Evolutionary conservation across 495 filamentous ascomycete species (phyloP), one percentile per base, ranked within the genome.

Genomic region (Sporormia fimetaria): DNA sequence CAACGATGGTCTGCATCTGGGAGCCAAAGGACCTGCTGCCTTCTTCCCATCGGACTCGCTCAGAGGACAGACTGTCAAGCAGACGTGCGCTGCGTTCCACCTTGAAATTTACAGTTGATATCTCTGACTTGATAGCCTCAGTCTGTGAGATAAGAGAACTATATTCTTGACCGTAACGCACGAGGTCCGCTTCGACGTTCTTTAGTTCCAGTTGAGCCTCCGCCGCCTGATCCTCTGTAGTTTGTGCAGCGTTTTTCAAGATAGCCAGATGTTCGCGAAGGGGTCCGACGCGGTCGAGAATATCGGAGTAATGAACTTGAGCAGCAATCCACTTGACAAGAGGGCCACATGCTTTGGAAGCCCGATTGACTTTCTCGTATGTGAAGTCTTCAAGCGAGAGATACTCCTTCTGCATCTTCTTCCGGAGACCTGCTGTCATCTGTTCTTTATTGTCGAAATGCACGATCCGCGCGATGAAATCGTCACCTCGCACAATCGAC

Each of bases 401-500:
- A 63, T 80, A 99, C 33, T 94, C 84, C 36, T 78, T 85, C 47
- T 86, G 77, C 90, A 99, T 96, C 65, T 83, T 87, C 47, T 75
- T 56, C 18, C 90, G 72, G 56, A 86, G 72, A 33, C 62, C 67
- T 50, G 74, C 78, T 2, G 87, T 96, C 90, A 99, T 95, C 61
- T 93, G 81, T 52, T 64, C 77, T 66, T 94, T 85, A 54, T 94
- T 99, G 66, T 96, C 82, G 58, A 94, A 99, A 57, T 83, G 86
- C 59, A 96, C 81, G 55, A 99, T 96, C 63, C 83, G 94, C 18
- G 86, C 83, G 65, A 99, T 95, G 64, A 99, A 99, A 51, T 94
- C 87, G 57, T 96, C 90, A 20, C 75, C 73, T 42, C 90, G 80
- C 21, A 96, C 74, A 43, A 96, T 79, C 29, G 70, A 80, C 60